Evolutionary conservation across 2,329 filamentous ascomycete species (phyloP).

Genomic region (Coleophoma crateriformis): DNA sequence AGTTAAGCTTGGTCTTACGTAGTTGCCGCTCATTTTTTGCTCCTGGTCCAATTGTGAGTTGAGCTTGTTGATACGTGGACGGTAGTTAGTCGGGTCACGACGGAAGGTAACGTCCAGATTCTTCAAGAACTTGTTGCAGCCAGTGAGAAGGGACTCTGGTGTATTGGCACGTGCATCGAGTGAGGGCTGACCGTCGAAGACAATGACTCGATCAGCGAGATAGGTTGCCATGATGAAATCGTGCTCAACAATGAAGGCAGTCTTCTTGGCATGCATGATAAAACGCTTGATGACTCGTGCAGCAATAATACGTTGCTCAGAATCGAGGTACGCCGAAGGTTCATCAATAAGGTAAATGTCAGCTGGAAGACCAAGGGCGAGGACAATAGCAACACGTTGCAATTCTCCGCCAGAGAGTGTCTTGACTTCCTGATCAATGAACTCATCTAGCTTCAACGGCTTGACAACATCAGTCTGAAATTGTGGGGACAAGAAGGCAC

Average conservation of each 20-base stretch:
- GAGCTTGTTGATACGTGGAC: constrained; percentile 97
- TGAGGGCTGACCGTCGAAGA: constrained; percentile 93
- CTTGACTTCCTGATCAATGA: constrained; percentile 99
- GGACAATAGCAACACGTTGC: constrained; percentile 96
- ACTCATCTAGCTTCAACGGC: constrained; percentile 97
- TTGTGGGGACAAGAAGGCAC: constrained; percentile 90
- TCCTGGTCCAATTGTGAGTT: constrained; percentile 96
- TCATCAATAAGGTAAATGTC: constrained; percentile 99
- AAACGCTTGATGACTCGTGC: constrained; percentile 98
- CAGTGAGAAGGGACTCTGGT: constrained; percentile 83
- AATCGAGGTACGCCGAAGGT: constrained; percentile 95
- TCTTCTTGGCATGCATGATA: constrained; percentile 99
- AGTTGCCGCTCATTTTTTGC: constrained; percentile 91
- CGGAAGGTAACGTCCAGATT: constrained; percentile 98
- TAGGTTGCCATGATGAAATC: constrained; percentile 94
- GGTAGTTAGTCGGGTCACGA: constrained; percentile 91
- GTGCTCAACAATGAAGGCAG: constrained; percentile 98
- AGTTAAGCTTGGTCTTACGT: constrained; percentile 50
- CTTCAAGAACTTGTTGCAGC: constrained; percentile 95
- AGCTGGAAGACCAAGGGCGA: constrained; percentile 90
- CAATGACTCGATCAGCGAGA: constrained; percentile 88
- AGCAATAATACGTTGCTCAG: constrained; percentile 97
- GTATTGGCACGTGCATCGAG: constrained; percentile 81
- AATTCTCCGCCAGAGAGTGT: constrained; percentile 98
- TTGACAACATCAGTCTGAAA: constrained; percentile 99